These are phyloP conservation scores for Saturnispora quitensis DNA, from an alignment of 805 yeast genomes.

Conservation along the genomic window DNA sequence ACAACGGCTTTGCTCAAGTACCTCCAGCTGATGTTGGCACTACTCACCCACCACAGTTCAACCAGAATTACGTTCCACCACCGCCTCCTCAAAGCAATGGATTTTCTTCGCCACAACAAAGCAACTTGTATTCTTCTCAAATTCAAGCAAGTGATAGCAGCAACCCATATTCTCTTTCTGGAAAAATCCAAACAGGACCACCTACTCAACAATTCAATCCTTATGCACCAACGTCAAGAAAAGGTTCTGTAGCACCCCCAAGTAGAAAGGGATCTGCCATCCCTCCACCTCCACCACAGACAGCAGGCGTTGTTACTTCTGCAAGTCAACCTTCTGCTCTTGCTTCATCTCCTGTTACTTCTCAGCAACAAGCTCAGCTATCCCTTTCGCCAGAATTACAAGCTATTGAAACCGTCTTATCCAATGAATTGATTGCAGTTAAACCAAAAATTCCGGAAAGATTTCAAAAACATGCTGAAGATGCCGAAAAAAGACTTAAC, in stretches of 20 bases:
- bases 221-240: neutral
- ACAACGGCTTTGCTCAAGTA: conserved; percentile 8
- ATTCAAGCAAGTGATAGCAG: neutral
- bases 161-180: conserved; percentile 14
- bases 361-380: neutral
- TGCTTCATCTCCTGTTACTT: neutral
- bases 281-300: conserved; percentile 10
- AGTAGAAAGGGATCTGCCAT: conserved; percentile 5
- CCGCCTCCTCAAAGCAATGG: conserved; percentile 8
- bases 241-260: neutral
- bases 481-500: conserved; percentile 73
- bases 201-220: neutral
- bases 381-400: conserved; percentile 49
- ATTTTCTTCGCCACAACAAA: conserved; percentile 13
- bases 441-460: conserved; percentile 69
- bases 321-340: neutral
- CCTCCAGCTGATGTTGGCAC: neutral
- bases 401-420: conserved; percentile 52
- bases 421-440: conserved; percentile 46
- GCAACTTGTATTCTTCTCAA: neutral
- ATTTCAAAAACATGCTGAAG: conserved; percentile 62
- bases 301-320: neutral
- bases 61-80: conserved; percentile 5
- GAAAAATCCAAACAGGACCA: neutral
- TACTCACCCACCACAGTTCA: neutral